phyloP scores from a whole-genome alignment of 2,329 filamentous ascomycete species.

The Hypomyces rosellus region DNA sequence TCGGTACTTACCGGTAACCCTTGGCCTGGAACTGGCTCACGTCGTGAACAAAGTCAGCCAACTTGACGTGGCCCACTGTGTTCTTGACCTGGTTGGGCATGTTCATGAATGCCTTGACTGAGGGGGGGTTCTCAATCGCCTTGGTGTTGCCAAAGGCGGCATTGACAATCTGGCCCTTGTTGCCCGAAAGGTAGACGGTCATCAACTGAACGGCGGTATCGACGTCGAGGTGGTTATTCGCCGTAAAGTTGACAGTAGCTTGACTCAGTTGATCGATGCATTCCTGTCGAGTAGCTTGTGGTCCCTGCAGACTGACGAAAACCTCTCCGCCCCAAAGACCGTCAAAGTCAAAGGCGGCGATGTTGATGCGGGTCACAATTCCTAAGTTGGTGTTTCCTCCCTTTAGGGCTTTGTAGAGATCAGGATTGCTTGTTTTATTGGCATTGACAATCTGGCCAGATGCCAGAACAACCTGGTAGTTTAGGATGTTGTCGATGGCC shows the following conservation, averaged over 20 bases:
- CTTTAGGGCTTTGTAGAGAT: conserved; percentile 42
- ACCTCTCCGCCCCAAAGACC: conserved; percentile 3
- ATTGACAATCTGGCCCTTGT: conserved; percentile 3
- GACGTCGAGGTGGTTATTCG: neutral
- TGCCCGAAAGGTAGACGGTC: conserved; percentile 1
- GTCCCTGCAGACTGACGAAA: neutral
- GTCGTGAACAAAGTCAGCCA: conserved; percentile 11
- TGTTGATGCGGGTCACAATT: conserved; percentile 30
- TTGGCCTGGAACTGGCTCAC: conserved; percentile 11
- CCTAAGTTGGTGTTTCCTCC: conserved; percentile 44
- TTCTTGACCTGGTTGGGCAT: conserved; percentile 11
- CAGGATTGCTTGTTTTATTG: conserved; percentile 26
- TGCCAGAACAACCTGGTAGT: conserved; percentile 40
- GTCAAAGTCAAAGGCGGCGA: conserved; percentile 2
- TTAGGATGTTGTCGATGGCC: conserved; percentile 36
- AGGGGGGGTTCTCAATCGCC: conserved; percentile 5
- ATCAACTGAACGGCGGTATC: conserved; percentile 3
- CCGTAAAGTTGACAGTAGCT: conserved; percentile 1
- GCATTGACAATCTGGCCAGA: conserved; percentile 36
- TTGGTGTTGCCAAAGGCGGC: conserved; percentile 5
- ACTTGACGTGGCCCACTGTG: conserved; percentile 6
- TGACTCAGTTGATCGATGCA: conserved; percentile 1
- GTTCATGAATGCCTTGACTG: conserved; percentile 9
- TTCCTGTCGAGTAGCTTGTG: neutral
- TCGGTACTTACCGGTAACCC: conserved; percentile 10